These are phyloP conservation scores for Candida germanica DNA, from an alignment of 805 yeast genomes.

Conservation along the genomic window DNA sequence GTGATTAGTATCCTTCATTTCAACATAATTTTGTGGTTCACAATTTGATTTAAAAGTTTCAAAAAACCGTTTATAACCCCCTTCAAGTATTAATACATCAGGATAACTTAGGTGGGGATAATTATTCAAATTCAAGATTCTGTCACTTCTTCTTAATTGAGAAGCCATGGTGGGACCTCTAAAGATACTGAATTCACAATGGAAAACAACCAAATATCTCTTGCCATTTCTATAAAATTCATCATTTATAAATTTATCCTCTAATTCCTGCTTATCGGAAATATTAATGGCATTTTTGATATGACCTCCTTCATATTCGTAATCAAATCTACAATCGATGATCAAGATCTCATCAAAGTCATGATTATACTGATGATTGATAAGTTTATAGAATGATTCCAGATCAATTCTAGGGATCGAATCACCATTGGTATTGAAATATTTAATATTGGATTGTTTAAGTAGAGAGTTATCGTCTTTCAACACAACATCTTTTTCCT, in stretches of 20 bases:
- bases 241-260: constrained; percentile 46
- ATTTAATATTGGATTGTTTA: constrained; percentile 23
- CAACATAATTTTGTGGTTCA: constrained; percentile 75
- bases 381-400: constrained; percentile 52
- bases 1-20: constrained; percentile 59
- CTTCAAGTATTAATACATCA: constrained; percentile 82
- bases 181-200: constrained; percentile 90
- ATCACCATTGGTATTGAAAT: constrained; percentile 44
- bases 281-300: constrained; percentile 79
- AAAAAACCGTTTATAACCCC: constrained; percentile 84
- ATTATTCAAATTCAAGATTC: constrained; percentile 64
- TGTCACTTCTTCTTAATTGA: constrained; percentile 79
- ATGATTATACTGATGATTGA: constrained; percentile 49
- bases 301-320: constrained; percentile 93
- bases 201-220: constrained; percentile 68
- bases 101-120: constrained; percentile 87
- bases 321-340: constrained; percentile 88
- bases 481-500: constrained; percentile 19
- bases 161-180: constrained; percentile 94
- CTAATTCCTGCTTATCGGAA: constrained; percentile 66
- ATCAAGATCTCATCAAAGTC: constrained; percentile 57
- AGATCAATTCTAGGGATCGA: constrained; percentile 68
- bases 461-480: constrained; percentile 33
- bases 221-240: constrained; percentile 1
- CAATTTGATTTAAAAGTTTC: constrained; percentile 58